Percentiles rank a stretch among this genome's conserved stretches.
Evolutionary conservation across 2,329 filamentous ascomycete genomes (phyloP).

Genomic region (Sporothrix schenckii): DNA sequence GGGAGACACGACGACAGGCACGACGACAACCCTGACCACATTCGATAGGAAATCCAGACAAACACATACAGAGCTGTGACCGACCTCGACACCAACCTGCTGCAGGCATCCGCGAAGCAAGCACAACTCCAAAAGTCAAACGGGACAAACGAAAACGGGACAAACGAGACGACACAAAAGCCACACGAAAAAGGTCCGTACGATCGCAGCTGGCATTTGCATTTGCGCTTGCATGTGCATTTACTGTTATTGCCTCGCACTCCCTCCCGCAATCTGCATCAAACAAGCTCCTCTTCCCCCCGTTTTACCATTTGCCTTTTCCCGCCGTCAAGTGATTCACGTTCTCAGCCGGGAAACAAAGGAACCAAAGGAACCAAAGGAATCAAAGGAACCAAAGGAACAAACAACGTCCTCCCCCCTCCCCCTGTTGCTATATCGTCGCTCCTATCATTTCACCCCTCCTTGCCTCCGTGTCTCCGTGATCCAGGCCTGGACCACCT

Average conservation of each 20-base stretch:
- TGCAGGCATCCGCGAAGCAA: slow-evolving; percentile 15
- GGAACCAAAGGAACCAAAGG: not conserved
- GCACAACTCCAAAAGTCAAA: not conserved
- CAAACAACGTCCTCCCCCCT: not conserved
- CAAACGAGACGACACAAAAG: not conserved
- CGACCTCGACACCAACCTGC: slow-evolving; percentile 16
- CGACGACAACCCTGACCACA: not conserved
- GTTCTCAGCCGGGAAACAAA: slow-evolving; percentile 20
- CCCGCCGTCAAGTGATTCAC: slow-evolving; percentile 22
- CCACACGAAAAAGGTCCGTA: slow-evolving; percentile 1
- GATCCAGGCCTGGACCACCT: slow-evolving; percentile 12
- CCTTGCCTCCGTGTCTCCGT: not conserved
- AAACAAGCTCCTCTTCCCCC: slow-evolving; percentile 1
- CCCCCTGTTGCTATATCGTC: slow-evolving; percentile 21
- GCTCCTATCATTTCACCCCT: slow-evolving; percentile 13
- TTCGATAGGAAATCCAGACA: not conserved
- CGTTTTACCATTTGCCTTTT: not conserved
- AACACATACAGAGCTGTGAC: slow-evolving; percentile 5
- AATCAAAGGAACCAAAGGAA: not conserved
- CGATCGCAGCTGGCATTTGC: not conserved
- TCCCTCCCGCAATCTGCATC: slow-evolving; percentile 8
- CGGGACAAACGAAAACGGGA: not conserved
- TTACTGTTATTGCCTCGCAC: not conserved
- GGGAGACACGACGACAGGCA: not conserved
- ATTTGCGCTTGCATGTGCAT: not conserved